These are phyloP conservation scores for Mycocentrospora acerina DNA, from an alignment of 2,329 filamentous ascomycete species.

Conservation along the genomic window DNA sequence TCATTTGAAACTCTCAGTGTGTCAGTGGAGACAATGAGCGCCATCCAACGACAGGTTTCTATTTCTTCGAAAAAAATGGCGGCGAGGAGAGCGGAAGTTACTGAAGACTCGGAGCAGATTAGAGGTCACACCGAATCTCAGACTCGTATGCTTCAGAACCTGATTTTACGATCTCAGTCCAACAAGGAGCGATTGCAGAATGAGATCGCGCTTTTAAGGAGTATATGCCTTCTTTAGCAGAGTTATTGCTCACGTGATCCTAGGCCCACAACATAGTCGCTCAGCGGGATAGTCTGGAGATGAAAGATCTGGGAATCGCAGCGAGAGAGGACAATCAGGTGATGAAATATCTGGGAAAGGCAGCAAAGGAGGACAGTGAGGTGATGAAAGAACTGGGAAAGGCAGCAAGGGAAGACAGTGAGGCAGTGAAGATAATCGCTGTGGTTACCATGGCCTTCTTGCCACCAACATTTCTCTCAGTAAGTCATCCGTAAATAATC, in stretches of 20 bases:
- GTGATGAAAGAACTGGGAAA: slow-evolving; percentile 16
- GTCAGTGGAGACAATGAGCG: slow-evolving; percentile 7
- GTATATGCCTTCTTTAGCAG: neutral
- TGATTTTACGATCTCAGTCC: slow-evolving; percentile 11
- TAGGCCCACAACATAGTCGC: slow-evolving; percentile 21
- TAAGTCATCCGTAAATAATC: no score
- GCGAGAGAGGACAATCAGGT: no score
- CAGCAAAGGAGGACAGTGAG: no score
- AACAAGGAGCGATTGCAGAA: slow-evolving; percentile 21
- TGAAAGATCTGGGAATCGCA: no score
- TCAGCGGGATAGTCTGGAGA: slow-evolving; percentile 20
- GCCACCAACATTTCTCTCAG: slow-evolving; percentile 21
- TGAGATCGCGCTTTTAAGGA: slow-evolving; percentile 16
- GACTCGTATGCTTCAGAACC: slow-evolving; percentile 11
- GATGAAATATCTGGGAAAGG: no score
- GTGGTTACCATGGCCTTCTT: slow-evolving; percentile 24
- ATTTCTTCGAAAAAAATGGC: neutral
- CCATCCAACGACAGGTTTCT: slow-evolving; percentile 5
- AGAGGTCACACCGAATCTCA: slow-evolving; percentile 8
- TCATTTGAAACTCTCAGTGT: slow-evolving; percentile 15
- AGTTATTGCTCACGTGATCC: neutral
- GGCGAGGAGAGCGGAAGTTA: no score
- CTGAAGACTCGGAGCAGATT: neutral
- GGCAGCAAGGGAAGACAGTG: slow-evolving; percentile 15
- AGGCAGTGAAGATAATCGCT: slow-evolving; percentile 17